phyloP scores from a whole-genome alignment of 495 filamentous ascomycete genomes.

The Antarctomyces pellizariae region DNA sequence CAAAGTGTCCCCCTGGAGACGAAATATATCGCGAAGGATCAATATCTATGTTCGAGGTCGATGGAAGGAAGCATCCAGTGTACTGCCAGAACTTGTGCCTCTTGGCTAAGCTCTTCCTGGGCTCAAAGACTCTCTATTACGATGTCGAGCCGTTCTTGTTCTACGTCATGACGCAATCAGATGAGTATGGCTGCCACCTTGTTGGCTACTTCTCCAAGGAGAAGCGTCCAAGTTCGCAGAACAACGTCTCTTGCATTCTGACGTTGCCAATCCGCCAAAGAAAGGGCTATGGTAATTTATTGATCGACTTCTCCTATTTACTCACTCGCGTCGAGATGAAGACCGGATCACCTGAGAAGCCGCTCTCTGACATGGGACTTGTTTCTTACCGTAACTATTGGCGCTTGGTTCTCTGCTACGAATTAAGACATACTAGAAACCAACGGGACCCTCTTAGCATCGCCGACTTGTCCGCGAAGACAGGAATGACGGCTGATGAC shows the following conservation, averaged over 20 bases:
- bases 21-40: slow-evolving; percentile 93
- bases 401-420: slow-evolving; percentile 68
- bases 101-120: slow-evolving; percentile 84
- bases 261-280: slow-evolving; percentile 90
- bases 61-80: slow-evolving; percentile 86
- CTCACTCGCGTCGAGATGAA: slow-evolving; percentile 82
- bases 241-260: slow-evolving; percentile 94
- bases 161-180: slow-evolving; percentile 93
- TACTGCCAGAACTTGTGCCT: slow-evolving; percentile 97
- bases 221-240: slow-evolving; percentile 81
- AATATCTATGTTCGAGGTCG: slow-evolving; percentile 89
- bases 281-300: slow-evolving; percentile 85
- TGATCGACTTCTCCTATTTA: slow-evolving; percentile 96
- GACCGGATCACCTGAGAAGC: slow-evolving; percentile 91
- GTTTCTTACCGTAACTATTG: slow-evolving; percentile 96
- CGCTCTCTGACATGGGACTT: slow-evolving; percentile 89
- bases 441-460: slow-evolving; percentile 27
- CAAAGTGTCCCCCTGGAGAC: slow-evolving; percentile 88
- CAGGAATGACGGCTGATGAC: slow-evolving; percentile 90
- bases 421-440: slow-evolving; percentile 21
- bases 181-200: slow-evolving; percentile 85
- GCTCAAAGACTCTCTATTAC: slow-evolving; percentile 95
- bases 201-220: slow-evolving; percentile 99
- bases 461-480: slow-evolving; percentile 63
- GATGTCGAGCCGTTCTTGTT: slow-evolving; percentile 96